Base-by-base conservation (phyloP, 371 early-diverging fungal genomes). In the Rhizomucor miehei region DNA sequence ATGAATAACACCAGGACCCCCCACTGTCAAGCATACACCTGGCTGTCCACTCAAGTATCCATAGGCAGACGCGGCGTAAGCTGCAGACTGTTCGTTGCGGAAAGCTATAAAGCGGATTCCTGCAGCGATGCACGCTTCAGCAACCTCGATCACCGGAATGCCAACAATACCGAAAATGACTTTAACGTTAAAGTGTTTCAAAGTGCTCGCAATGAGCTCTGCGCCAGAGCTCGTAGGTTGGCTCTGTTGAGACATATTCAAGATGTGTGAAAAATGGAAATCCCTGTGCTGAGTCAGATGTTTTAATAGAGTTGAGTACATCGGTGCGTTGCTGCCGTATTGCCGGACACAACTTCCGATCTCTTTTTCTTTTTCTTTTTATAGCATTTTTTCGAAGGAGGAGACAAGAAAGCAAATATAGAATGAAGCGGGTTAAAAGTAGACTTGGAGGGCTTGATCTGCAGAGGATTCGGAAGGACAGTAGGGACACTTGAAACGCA, bases 401-500 rank as follows among this genome's bases (percentile, higher is more conserved):
- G 29, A 29, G 8, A 29, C 29, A 29, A 29, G 29, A 29, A 8
- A 29, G 3, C 29, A 8, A 41, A 16, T 41, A 19, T 14, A 51
- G 13, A 35, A 14, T 14, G 21, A 17, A 34, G 29, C 29, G 13
- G 2, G 24, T 75, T 77, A 97, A 62, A 97, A 91, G 66, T 90
- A 82, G 44, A 96, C 89, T 56, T 82, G 76, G 39, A 82, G 70
- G 16, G 95, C 91, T 51, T 92, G 92, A 17, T 78, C 69, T 5
- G 82, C 78, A 24, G 82, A 84, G n/a, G 89, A 85, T 71, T 93
- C 90, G 13, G 73, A 66, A 8, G 98, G 99, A 60, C 99, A 98
- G 66, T 98, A 98, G 10, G 98, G 97, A 67, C 99, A 98, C 67
- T 98, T 98, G 76, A 96, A 91, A 34, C 84, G 73, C 16, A 73